Evolutionary conservation across 352 stramenopile genomes (phyloP), one percentile per base, ranked within the genome.

Genomic region (Phytophthora nicotianae): DNA sequence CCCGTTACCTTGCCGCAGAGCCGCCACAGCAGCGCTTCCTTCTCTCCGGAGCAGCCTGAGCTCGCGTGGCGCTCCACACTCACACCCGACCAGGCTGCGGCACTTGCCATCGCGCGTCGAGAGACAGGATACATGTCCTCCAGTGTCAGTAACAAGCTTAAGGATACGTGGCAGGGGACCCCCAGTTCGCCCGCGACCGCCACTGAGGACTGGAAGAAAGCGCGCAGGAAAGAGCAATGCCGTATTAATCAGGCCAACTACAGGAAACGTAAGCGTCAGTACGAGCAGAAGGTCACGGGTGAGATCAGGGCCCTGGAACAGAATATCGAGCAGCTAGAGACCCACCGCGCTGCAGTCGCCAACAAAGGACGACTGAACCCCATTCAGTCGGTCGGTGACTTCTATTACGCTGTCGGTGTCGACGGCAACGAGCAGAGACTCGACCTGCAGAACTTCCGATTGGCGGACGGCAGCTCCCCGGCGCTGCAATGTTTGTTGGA

Each of bases 181-280:
- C 47, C 27, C 3, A 17, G 20, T 0, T 11, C 23, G 4, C 27
- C 23, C 4, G n/a, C 50, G 4, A 21, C 32, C 4, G 14, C 17
- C 17, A 46, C 53, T 7, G 54, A 70, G 16, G 55, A 71, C 40
- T 74, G 66, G 66, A 87, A 85, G 62, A 80, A 77, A 43, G 66
- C 60, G 20, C 62, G 73, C 1, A 62, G 77, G 8, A 87, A 84
- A 57, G 77, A 87, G 55, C 78, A 87, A 37, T 87, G 78, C 26
- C 78, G 78, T 20, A 75, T 87, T 35, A 87, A 87, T 37, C 78
- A 87, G 50, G 78, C 78, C 35, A 85, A 81, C 52, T 87, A 87
- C 60, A 65, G 77, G 23, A 75, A 75, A 40, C 72, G 78, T 37
- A 87, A 87, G 50, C 75, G 73, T n/a, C 68, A 75, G 24, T 62